A percentile compares a stretch with the other conserved stretches of the same genome.
phyloP scores from a whole-genome alignment of 371 early-diverging fungal genomes.

The Neoconidiobolus thromboides region DNA sequence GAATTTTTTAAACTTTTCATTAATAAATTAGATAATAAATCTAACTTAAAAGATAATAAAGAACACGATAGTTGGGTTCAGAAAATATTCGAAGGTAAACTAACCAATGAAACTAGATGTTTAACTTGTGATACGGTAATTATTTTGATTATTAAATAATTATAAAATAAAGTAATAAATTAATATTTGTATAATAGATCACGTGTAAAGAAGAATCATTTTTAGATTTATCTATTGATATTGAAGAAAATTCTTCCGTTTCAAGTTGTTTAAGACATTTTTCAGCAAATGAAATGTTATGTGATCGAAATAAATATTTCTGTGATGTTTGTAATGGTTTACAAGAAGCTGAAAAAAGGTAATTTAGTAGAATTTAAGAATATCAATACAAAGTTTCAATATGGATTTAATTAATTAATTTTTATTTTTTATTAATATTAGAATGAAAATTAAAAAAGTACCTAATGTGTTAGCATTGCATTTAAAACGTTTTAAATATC shows the following conservation, averaged over 20 bases:
- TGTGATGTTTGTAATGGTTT: slow-evolving; percentile 85
- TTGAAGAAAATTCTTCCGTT: slow-evolving; percentile 85
- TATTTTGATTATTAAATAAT: background rate
- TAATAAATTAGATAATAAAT: background rate
- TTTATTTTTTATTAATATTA: slow-evolving; percentile 10
- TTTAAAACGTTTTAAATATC: slow-evolving; percentile 91
- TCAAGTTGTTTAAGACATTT: slow-evolving; percentile 82
- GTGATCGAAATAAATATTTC: slow-evolving; percentile 89
- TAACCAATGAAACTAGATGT: slow-evolving; percentile 92
- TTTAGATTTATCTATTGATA: slow-evolving; percentile 87
- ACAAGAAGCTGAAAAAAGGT: slow-evolving; percentile 91
- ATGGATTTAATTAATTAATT: background rate
- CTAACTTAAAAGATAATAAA: slow-evolving; percentile 9
- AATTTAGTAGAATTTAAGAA: slow-evolving; percentile 3
- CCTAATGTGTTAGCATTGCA: slow-evolving; percentile 91
- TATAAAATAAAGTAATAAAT: background rate
- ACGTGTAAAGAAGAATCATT: slow-evolving; percentile 87
- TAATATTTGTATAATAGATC: slow-evolving; percentile 24
- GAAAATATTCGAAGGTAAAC: slow-evolving; percentile 79
- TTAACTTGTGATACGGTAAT: slow-evolving; percentile 81
- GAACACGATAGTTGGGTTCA: slow-evolving; percentile 60
- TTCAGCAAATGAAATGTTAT: slow-evolving; percentile 80
- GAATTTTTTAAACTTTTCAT: background rate
- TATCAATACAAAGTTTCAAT: background rate
- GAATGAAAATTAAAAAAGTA: slow-evolving; percentile 85